A percentile compares a stretch with the other conserved stretches of the same genome.
phyloP scores from a whole-genome alignment of 108 stramenopile genomes.

The Skeletonema costatum region DNA sequence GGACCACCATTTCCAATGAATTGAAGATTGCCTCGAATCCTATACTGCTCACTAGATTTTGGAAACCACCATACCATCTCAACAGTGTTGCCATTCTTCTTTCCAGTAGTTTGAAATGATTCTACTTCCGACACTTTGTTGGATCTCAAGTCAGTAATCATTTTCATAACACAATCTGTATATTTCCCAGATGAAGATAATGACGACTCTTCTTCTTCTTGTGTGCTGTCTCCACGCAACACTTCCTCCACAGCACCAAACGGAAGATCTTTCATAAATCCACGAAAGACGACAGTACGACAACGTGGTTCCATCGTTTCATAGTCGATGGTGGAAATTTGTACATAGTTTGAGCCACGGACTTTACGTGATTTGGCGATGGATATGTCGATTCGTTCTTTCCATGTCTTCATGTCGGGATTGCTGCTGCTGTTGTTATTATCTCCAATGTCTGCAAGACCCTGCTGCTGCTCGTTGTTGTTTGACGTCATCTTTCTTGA shows the following conservation, averaged over 20 bases:
- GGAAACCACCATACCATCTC: slow-evolving; percentile 93
- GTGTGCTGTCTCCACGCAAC: background rate
- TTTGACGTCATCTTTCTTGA: background rate
- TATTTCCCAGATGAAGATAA: background rate
- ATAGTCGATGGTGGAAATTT: slow-evolving; percentile 74
- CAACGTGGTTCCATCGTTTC: slow-evolving; percentile 69
- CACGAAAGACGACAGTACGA: slow-evolving; percentile 73
- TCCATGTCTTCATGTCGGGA: slow-evolving; percentile 41
- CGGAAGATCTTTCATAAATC: slow-evolving; percentile 34
- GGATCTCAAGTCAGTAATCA: slow-evolving; percentile 82
- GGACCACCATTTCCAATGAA: slow-evolving; percentile 69
- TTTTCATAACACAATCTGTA: slow-evolving; percentile 60
- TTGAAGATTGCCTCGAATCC: slow-evolving; percentile 68
- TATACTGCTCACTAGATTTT: slow-evolving; percentile 86
- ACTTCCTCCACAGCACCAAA: background rate
- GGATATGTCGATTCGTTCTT: slow-evolving; percentile 64
- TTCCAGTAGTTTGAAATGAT: slow-evolving; percentile 11
- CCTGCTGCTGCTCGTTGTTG: background rate
- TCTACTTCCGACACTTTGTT: slow-evolving; percentile 58
- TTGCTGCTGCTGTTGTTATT: background rate
- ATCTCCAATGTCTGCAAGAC: slow-evolving; percentile 2
- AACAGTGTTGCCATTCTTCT: slow-evolving; percentile 27
- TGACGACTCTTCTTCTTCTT: background rate
- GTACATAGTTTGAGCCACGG: slow-evolving; percentile 90
- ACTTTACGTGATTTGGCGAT: slow-evolving; percentile 81